Evolutionary conservation across 2,329 filamentous ascomycete species (phyloP), one percentile per base, ranked within the genome.

Genomic region (Albophoma yamanashiensis): DNA sequence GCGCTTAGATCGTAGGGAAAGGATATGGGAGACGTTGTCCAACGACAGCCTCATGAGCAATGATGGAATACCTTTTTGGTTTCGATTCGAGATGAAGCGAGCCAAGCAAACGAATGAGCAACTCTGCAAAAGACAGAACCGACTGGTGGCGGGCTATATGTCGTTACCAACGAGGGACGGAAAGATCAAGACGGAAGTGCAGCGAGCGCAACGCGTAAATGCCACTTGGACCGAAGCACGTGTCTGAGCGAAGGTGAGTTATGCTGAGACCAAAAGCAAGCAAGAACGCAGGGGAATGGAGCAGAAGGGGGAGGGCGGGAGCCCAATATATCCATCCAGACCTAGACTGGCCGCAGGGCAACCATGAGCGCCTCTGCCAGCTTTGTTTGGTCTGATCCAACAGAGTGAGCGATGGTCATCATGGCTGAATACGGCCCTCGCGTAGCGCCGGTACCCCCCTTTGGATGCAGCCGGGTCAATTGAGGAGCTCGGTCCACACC

Each of bases 151-250:
- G 22, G 59, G 52, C 40, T 52, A 58, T 25, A 3, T 43, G 57
- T 59, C 40, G 60, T 60, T 62, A 55, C 60, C 59, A 66, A 55
- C 58, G 22, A 82, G 69, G 39, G 56, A 64, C 0, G 50, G 58
- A 66, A 81, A 80, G 47, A 63, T 61, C 38, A 36, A 55, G 27
- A 31, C n/a, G n/a, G 14, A 57, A 27, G 50, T 45, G 56, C n/a
- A 58, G 55, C 25, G 38, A 62, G 39, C 57, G 58, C 57, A 55
- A 58, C 45, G 39, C 57, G 39, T 27, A 40, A 60, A 40, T 20
- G 11, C 20, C 34, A 36, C 31, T n/a, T 36, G 43, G 25, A 59
- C 55, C n/a, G 40, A 60, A 56, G 62, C 57, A 60, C 45, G 57
- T 61, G 59, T 58, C 59, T 61, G 55, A 61, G 62, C 45, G 59